Evolutionary conservation across 1,284 basidiomycete species (phyloP).

Genomic region (Moniliophthora roreri): DNA sequence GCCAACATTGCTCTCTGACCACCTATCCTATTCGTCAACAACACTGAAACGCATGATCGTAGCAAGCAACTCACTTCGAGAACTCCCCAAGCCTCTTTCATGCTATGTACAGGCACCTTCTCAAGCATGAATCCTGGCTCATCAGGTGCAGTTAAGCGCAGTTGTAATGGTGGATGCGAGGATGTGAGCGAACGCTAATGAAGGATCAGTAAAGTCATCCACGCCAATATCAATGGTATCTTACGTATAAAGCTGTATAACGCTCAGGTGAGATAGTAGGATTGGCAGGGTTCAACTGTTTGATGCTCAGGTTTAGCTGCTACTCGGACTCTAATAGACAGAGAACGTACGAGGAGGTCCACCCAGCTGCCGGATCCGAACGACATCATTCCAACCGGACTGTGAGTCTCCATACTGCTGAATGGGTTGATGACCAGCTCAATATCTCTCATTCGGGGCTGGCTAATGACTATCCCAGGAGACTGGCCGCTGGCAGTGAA

Average conservation of each 20-base stretch:
- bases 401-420: constrained; percentile 42
- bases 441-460: constrained; percentile 68
- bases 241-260: constrained; percentile 48
- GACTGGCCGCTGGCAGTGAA: constrained; percentile 58
- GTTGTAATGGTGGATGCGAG: constrained; percentile 63
- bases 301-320: not conserved
- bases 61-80: constrained; percentile 50
- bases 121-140: constrained; percentile 74
- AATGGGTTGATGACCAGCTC: constrained; percentile 60
- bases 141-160: constrained; percentile 62
- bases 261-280: constrained; percentile 48
- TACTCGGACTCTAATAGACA: constrained; percentile 5
- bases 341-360: constrained; percentile 55
- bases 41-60: not conserved
- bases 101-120: constrained; percentile 63
- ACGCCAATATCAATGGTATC: constrained; percentile 12
- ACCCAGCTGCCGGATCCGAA: constrained; percentile 67
- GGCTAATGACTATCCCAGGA: constrained; percentile 66
- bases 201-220: constrained; percentile 1
- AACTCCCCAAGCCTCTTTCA: constrained; percentile 71
- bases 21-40: constrained; percentile 40
- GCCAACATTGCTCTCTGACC: constrained; percentile 76
- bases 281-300: constrained; percentile 46
- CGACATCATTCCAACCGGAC: constrained; percentile 44
- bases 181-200: constrained; percentile 59